Evolutionary conservation across 805 yeast species (phyloP).

Genomic region (Zygosaccharomyces bailii): DNA sequence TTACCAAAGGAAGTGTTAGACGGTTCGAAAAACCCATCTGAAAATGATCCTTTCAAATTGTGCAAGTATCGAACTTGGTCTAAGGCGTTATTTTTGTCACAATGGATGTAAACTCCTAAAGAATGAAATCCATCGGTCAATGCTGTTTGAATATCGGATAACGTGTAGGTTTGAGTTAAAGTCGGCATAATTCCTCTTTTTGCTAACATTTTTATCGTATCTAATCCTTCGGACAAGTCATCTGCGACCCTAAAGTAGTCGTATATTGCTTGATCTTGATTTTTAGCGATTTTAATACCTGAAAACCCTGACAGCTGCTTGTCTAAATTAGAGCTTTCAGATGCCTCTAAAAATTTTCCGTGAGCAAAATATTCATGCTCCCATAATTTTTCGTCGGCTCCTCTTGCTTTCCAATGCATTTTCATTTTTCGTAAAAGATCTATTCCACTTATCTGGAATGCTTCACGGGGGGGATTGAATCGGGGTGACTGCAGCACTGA

Average conservation of each 20-base stretch:
- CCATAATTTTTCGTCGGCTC: slow-evolving; percentile 67
- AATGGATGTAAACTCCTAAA: slow-evolving; percentile 52
- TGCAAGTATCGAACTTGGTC: slow-evolving; percentile 65
- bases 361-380: slow-evolving; percentile 85
- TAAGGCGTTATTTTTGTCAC: slow-evolving; percentile 45
- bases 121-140: slow-evolving; percentile 45
- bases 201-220: slow-evolving; percentile 62
- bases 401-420: slow-evolving; percentile 64
- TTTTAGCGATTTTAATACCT: slow-evolving; percentile 7
- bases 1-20: not conserved
- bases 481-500: not conserved
- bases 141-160: slow-evolving; percentile 49
- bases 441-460: slow-evolving; percentile 39
- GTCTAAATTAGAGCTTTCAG: too few relatives aligned
- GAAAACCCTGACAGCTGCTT: slow-evolving; percentile 49
- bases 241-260: slow-evolving; percentile 62
- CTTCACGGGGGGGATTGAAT: slow-evolving; percentile 1
- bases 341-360: slow-evolving; percentile 80
- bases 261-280: slow-evolving; percentile 41
- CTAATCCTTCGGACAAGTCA: slow-evolving; percentile 50
- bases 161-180: slow-evolving; percentile 48
- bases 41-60: slow-evolving; percentile 62
- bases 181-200: slow-evolving; percentile 68
- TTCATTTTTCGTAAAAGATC: slow-evolving; percentile 56
- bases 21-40: slow-evolving; percentile 47